phyloP scores from a whole-genome alignment of 768 basidiomycete species.

The Tylopilus cervinicoccineus region DNA sequence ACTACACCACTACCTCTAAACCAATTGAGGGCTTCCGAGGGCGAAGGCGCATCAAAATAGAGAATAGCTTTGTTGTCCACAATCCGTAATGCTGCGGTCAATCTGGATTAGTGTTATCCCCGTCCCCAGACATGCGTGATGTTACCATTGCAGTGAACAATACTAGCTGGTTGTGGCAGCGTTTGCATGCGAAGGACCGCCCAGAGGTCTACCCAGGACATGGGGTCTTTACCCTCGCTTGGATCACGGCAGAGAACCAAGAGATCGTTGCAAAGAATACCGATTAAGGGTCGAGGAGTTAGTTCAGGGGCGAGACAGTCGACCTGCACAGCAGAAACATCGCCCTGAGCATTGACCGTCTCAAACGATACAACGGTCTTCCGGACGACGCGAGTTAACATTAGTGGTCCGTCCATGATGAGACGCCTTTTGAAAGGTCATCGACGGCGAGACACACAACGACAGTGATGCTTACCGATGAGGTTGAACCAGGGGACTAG shows the following conservation, averaged over 20 bases:
- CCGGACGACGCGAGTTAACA: slow-evolving; percentile 86
- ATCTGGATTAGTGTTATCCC: slow-evolving; percentile 4
- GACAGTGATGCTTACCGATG: slow-evolving; percentile 61
- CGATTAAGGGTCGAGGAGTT: slow-evolving; percentile 73
- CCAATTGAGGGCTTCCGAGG: slow-evolving; percentile 86
- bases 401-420: slow-evolving; percentile 86
- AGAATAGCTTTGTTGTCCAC: slow-evolving; percentile 91
- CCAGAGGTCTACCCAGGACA: slow-evolving; percentile 84
- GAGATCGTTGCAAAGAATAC: slow-evolving; percentile 89
- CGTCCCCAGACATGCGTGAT: slow-evolving; percentile 1
- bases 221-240: slow-evolving; percentile 72
- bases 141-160: slow-evolving; percentile 82
- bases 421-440: slow-evolving; percentile 55
- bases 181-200: slow-evolving; percentile 96
- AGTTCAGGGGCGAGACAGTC: slow-evolving; percentile 87
- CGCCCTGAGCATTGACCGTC: slow-evolving; percentile 71
- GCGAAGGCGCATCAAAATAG: slow-evolving; percentile 82
- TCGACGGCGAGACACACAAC: background rate
- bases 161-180: slow-evolving; percentile 82
- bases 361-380: slow-evolving; percentile 82
- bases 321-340: slow-evolving; percentile 79
- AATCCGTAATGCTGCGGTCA: slow-evolving; percentile 63
- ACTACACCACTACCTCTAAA: slow-evolving; percentile 64
- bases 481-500: slow-evolving; percentile 96
- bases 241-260: slow-evolving; percentile 89